Evolutionary conservation across 768 basidiomycete genomes (phyloP).

Genomic region (Lactarius sp.): DNA sequence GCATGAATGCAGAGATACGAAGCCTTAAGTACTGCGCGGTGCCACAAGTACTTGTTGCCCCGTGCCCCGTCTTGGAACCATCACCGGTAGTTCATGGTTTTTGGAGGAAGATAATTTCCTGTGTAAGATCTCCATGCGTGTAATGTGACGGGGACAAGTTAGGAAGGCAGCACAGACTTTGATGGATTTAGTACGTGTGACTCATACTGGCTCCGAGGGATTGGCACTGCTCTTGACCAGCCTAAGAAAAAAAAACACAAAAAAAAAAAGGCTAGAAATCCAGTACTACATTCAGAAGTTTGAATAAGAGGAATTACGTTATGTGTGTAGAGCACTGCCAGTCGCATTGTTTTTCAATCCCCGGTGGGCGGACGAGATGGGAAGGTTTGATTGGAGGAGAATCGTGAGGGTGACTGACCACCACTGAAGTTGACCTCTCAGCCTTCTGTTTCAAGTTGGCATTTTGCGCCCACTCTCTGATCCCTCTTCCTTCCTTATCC

Average conservation of each 20-base stretch:
- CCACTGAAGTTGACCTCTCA: not conserved
- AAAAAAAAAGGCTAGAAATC: not conserved
- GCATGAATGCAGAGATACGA: not conserved
- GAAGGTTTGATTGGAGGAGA: conserved; percentile 15
- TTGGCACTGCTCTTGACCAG: not conserved
- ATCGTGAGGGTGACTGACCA: not conserved
- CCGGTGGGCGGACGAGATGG: conserved; percentile 4
- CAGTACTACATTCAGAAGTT: not conserved
- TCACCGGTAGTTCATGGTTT: conserved; percentile 7
- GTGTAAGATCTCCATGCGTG: conserved; percentile 22
- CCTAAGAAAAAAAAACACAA: conserved; percentile 1
- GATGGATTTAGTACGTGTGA: conserved; percentile 11
- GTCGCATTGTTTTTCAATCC: not conserved
- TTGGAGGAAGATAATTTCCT: conserved; percentile 12
- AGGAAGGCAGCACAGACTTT: conserved; percentile 15
- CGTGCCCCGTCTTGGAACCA: conserved; percentile 5
- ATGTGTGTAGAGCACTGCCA: not conserved
- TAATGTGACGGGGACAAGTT: conserved; percentile 1
- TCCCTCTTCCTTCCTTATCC: too few species aligned
- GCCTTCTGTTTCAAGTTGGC: conserved; percentile 19
- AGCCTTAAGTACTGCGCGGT: conserved; percentile 13
- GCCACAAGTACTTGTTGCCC: conserved; percentile 3
- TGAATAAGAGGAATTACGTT: not conserved
- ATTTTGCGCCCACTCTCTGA: conserved; percentile 5
- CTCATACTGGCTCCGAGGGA: not conserved